A percentile compares a stretch with the other conserved stretches of the same genome.
These are phyloP conservation scores for Erysimum cheiranthoides DNA, from an alignment of 345 rosid species.

Conservation along the genomic window DNA sequence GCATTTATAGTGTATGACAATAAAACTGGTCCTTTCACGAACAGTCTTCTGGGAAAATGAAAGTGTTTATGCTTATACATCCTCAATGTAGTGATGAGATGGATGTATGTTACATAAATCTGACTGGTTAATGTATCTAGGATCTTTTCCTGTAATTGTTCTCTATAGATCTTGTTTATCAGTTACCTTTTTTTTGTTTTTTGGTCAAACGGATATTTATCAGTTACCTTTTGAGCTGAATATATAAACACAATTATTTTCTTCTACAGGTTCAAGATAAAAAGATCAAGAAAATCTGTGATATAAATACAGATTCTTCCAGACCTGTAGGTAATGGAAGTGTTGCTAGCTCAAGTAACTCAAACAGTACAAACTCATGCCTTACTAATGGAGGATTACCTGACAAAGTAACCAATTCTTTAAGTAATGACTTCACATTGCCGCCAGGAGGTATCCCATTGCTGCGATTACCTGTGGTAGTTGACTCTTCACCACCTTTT, in stretches of 20 bases:
- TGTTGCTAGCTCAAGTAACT: conserved; percentile 71
- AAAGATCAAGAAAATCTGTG: conserved; percentile 85
- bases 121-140: conserved; percentile 14
- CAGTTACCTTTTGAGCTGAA: conserved; percentile 3
- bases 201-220: not conserved
- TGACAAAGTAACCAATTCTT: conserved; percentile 41
- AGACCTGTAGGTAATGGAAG: conserved; percentile 73
- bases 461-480: conserved; percentile 86
- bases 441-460: conserved; percentile 78
- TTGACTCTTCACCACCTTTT: conserved; percentile 42
- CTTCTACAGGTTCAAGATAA: conserved; percentile 82
- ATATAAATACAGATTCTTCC: conserved; percentile 78
- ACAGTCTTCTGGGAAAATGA: not conserved
- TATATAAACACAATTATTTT: not conserved
- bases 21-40: not conserved
- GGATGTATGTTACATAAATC: not conserved
- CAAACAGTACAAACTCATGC: conserved; percentile 50
- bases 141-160: conserved; percentile 3
- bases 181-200: not conserved
- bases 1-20: conserved; percentile 6
- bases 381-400: conserved; percentile 70
- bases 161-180: conserved; percentile 11
- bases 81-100: not conserved
- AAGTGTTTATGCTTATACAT: not conserved
- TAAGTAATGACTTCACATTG: conserved; percentile 58